These are phyloP conservation scores for Parachaetomium inaequale DNA, from an alignment of 495 filamentous ascomycete species.

Conservation along the genomic window DNA sequence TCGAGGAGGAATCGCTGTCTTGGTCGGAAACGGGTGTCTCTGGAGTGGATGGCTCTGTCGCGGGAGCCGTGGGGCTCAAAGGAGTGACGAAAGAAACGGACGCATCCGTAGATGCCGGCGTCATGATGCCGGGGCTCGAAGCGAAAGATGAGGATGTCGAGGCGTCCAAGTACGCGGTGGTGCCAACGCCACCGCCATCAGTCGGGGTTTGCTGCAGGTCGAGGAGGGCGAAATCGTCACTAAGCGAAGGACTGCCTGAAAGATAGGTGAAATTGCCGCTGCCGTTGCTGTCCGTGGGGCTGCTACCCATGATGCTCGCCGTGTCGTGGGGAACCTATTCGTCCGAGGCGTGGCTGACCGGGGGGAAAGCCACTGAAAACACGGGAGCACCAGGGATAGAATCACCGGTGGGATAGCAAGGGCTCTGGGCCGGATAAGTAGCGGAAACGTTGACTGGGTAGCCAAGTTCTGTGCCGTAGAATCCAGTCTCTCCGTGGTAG, in stretches of 20 bases:
- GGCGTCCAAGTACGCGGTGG: not conserved
- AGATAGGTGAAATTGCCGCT: too few species aligned
- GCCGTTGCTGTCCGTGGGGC: not conserved
- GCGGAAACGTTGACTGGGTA: not conserved
- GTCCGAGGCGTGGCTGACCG: slow-evolving; percentile 3
- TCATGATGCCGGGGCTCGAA: not conserved
- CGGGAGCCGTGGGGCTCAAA: not conserved
- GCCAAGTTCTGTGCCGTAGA: not conserved
- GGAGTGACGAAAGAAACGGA: not conserved
- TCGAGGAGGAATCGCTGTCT: not conserved
- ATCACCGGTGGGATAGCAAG: not conserved
- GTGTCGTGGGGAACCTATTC: not conserved
- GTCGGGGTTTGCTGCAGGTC: not conserved
- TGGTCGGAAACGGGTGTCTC: not conserved
- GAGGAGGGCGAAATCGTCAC: not conserved
- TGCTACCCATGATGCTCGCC: not conserved
- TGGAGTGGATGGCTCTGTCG: not conserved
- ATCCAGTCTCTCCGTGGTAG: not conserved
- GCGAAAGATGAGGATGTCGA: not conserved
- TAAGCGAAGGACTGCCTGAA: not conserved
- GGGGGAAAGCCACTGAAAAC: slow-evolving; percentile 1
- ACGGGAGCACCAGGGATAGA: not conserved
- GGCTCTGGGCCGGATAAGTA: not conserved
- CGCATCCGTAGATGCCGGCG: not conserved
- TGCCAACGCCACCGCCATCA: slow-evolving; percentile 5